phyloP scores from a whole-genome alignment of 805 yeast genomes.

The Schwanniomyces occidentalis region DNA sequence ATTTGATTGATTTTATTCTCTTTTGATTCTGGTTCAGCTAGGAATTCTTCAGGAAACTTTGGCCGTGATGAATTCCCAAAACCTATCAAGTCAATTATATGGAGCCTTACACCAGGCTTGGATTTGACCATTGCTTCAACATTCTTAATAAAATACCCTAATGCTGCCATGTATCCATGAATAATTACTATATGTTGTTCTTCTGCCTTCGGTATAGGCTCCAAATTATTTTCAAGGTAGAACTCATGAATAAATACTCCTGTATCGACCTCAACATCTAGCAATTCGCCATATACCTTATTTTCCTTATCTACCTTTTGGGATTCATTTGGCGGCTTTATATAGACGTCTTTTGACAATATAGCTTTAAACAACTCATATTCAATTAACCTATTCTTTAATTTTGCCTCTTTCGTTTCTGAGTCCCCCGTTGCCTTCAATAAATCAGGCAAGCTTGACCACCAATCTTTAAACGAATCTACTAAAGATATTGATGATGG shows the following conservation, averaged over 20 bases:
- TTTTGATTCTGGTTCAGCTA: constrained; percentile 18
- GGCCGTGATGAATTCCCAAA: constrained; percentile 46
- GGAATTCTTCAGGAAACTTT: constrained; percentile 31
- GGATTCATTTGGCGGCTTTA: constrained; percentile 20
- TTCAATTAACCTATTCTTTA: constrained; percentile 29
- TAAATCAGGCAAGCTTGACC: constrained; percentile 28
- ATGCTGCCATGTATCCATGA: constrained; percentile 48
- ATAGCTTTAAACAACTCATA: constrained; percentile 35
- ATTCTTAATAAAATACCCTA: constrained; percentile 42
- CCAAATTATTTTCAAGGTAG: constrained; percentile 23
- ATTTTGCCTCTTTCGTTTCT: constrained; percentile 10
- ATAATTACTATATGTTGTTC: constrained; percentile 31
- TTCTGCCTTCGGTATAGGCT: constrained; percentile 12
- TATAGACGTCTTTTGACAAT: constrained; percentile 27
- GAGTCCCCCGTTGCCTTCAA: constrained; percentile 9
- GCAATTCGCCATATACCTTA: constrained; percentile 18
- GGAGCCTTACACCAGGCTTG: constrained; percentile 33
- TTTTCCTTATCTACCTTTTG: constrained; percentile 1
- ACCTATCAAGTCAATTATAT: constrained; percentile 44
- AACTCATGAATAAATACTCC: constrained; percentile 37
- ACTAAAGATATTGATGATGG: constrained; percentile 22
- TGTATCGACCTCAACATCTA: constrained; percentile 31
- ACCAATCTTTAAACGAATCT: constrained; percentile 39
- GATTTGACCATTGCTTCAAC: constrained; percentile 30
- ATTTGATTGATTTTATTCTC: constrained; percentile 31